Conservation (phyloP, 495 filamentous ascomycete species). For the Talaromyces proteolyticus region DNA sequence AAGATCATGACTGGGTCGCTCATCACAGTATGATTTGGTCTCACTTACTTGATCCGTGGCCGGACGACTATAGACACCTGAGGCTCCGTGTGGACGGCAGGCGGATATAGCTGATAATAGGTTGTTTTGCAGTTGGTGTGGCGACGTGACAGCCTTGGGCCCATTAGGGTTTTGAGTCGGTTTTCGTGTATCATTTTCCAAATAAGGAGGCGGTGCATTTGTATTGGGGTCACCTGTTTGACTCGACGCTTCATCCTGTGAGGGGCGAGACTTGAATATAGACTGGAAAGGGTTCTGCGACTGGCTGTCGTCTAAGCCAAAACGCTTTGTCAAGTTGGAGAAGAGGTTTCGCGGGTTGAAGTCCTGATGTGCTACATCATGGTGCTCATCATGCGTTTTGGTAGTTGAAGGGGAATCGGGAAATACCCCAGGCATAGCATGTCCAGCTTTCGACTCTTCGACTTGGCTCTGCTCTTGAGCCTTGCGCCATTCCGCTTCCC, state of each 20-base stretch:
- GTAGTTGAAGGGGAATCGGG: slow-evolving; percentile 51
- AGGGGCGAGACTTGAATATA: slow-evolving; percentile 10
- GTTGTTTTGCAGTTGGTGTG: slow-evolving; percentile 46
- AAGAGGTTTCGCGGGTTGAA: slow-evolving; percentile 51
- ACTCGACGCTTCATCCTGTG: not conserved
- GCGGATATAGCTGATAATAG: slow-evolving; percentile 77
- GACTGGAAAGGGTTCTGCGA: slow-evolving; percentile 49
- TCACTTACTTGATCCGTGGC: slow-evolving; percentile 72
- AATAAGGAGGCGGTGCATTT: slow-evolving; percentile 39
- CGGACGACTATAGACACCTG: slow-evolving; percentile 62
- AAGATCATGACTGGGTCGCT: slow-evolving; percentile 74
- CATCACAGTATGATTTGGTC: slow-evolving; percentile 83
- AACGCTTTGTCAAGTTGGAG: slow-evolving; percentile 53
- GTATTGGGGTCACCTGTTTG: slow-evolving; percentile 9
- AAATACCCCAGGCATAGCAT: slow-evolving; percentile 64
- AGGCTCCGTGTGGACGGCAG: slow-evolving; percentile 73
- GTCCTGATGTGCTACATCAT: slow-evolving; percentile 18
- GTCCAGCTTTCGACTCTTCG: slow-evolving; percentile 15
- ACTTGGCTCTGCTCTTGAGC: slow-evolving; percentile 24
- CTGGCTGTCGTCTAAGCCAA: slow-evolving; percentile 55
- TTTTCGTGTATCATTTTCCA: slow-evolving; percentile 31
- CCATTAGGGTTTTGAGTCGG: slow-evolving; percentile 23
- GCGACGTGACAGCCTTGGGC: slow-evolving; percentile 35
- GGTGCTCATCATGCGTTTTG: slow-evolving; percentile 11
- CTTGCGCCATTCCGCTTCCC: slow-evolving; percentile 49